Percentiles rank a stretch among this genome's conserved stretches.
phyloP scores from a whole-genome alignment of 2,329 filamentous ascomycete species.

The Triangularia setosa region DNA sequence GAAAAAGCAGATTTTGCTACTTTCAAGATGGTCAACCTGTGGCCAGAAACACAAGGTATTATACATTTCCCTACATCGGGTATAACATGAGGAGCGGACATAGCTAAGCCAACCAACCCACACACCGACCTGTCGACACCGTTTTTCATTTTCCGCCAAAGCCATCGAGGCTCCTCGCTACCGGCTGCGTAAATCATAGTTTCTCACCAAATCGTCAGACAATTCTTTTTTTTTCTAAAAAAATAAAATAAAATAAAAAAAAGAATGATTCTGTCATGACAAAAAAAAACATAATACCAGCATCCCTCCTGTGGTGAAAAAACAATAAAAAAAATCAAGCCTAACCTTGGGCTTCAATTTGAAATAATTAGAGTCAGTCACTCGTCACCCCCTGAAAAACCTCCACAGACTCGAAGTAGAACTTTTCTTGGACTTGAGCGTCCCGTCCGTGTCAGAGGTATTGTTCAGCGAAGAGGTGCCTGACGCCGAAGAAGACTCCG shows the following conservation, averaged over 20 bases:
- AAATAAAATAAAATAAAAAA: background rate
- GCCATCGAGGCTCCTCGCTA: background rate
- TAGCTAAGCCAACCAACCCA: background rate
- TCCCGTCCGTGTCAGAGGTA: background rate
- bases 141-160: background rate
- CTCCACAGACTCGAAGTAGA: background rate
- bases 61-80: background rate
- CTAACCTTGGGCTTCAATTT: too few species aligned
- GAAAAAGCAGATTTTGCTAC: background rate
- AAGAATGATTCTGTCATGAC: background rate
- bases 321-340: background rate
- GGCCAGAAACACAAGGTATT: background rate
- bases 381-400: background rate
- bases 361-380: too few species aligned
- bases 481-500: conserved; percentile 9
- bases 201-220: background rate
- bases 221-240: background rate
- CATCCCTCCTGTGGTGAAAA: background rate
- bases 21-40: background rate
- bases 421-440: background rate
- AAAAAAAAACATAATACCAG: background rate
- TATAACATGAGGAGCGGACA: background rate
- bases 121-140: background rate
- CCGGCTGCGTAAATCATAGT: background rate
- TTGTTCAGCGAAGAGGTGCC: background rate